These are phyloP conservation scores for Bruguiera parviflora DNA, from an alignment of 345 rosid species.

Conservation along the genomic window DNA sequence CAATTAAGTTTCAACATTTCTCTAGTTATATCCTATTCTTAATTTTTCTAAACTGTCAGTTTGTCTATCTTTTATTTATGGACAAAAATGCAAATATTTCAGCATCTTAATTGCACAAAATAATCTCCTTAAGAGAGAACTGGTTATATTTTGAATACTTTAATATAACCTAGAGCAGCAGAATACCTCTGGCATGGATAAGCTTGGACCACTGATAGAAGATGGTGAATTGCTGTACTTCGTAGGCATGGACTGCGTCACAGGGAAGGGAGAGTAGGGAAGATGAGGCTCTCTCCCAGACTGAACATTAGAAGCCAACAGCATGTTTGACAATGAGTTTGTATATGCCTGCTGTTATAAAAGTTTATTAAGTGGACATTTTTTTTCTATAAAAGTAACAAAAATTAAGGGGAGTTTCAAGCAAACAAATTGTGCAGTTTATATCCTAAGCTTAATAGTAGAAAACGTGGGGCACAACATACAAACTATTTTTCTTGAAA, in stretches of 20 bases:
- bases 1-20: too few species aligned
- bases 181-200: constrained; percentile 77
- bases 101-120: not conserved
- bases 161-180: constrained; percentile 1
- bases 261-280: constrained; percentile 72
- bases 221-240: constrained; percentile 63
- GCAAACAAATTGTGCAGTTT: not conserved
- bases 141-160: not conserved
- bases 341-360: constrained; percentile 56
- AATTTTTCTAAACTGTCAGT: too few species aligned
- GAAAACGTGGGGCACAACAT: too few species aligned
- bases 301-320: constrained; percentile 70
- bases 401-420: constrained; percentile 5
- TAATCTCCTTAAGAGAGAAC: not conserved
- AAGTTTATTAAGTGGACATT: not conserved
- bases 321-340: constrained; percentile 60
- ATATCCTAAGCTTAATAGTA: not conserved
- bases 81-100: not conserved
- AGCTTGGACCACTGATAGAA: constrained; percentile 61
- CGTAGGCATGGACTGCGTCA: constrained; percentile 61
- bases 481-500: too few species aligned
- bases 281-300: constrained; percentile 75
- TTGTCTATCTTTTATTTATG: too few species aligned
- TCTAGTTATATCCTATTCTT: too few species aligned
- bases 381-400: not conserved